Percentiles rank a stretch among this genome's conserved stretches.
Evolutionary conservation across 441 rosid genomes (phyloP).

Genomic region (Adansonia rubrostipa): DNA sequence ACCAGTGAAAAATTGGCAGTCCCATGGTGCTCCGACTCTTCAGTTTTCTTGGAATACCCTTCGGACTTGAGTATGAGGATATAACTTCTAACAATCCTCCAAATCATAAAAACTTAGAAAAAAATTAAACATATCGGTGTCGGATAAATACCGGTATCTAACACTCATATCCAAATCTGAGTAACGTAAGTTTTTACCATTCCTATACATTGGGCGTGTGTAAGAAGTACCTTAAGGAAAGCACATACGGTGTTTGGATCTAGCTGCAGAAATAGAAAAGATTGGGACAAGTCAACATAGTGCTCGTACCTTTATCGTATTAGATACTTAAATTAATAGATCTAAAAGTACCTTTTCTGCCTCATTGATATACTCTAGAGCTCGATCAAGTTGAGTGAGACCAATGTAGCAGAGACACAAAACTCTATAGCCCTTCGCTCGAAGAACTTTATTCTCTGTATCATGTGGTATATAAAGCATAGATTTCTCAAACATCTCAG

Average conservation of each 20-base stretch:
- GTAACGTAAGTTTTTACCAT: background rate
- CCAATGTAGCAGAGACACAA: constrained; percentile 91
- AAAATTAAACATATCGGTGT: too few species aligned
- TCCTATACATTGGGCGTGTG: background rate
- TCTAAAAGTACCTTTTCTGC: constrained; percentile 76
- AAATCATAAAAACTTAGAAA: too few species aligned
- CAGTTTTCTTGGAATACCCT: too few species aligned
- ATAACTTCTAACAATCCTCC: too few species aligned
- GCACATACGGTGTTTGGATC: constrained; percentile 77
- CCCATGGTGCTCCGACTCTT: too few species aligned
- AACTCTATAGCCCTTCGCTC: constrained; percentile 95
- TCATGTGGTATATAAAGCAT: constrained; percentile 82
- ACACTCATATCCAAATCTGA: too few species aligned
- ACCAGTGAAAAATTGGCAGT: background rate
- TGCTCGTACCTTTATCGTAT: background rate
- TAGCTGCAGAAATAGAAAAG: constrained; percentile 65
- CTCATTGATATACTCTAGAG: constrained; percentile 81
- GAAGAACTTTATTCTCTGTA: constrained; percentile 62
- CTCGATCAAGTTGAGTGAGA: constrained; percentile 77
- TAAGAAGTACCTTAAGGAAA: constrained; percentile 81
- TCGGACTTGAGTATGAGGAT: too few species aligned
- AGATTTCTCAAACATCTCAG: constrained; percentile 90
- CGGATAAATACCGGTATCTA: too few species aligned
- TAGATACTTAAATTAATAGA: constrained; percentile 28
- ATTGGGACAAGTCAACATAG: constrained; percentile 24